A percentile compares a stretch with the other conserved stretches of the same genome.
Conservation (phyloP, 257 asterid genomes). For the Asclepias syriaca region DNA sequence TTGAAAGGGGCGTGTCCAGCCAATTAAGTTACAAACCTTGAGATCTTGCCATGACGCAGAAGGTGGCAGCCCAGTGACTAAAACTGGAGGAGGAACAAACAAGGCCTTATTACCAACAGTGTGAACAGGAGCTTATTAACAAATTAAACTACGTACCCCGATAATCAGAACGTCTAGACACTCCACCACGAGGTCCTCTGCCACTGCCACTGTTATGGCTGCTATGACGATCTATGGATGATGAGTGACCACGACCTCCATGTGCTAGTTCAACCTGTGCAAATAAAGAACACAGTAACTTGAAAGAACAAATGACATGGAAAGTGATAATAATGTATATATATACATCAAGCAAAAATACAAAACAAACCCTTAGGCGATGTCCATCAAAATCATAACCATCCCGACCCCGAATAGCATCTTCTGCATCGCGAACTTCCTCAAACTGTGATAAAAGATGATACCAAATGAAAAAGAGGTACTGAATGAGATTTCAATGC, state of each 20-base stretch:
- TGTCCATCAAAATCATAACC: conserved; percentile 97
- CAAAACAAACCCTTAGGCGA: conserved; percentile 72
- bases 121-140: not conserved
- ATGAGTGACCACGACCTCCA: conserved; percentile 91
- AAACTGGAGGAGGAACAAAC: conserved; percentile 40
- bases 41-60: conserved; percentile 99
- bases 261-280: conserved; percentile 94
- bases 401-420: conserved; percentile 99
- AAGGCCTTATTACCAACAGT: conserved; percentile 5
- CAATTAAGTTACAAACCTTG: conserved; percentile 42
- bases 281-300: conserved; percentile 8
- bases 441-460: conserved; percentile 55
- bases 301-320: conserved; percentile 1
- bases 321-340: not conserved
- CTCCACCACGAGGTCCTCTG: conserved; percentile 93
- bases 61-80: conserved; percentile 77
- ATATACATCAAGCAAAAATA: not conserved
- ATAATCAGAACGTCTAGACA: conserved; percentile 84
- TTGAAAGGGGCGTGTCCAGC: not conserved
- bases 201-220: conserved; percentile 45
- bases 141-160: conserved; percentile 44
- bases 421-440: conserved; percentile 97
- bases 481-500: conserved; percentile 2
- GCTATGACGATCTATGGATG: conserved; percentile 65
- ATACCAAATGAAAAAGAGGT: not conserved